Base-by-base conservation (phyloP, 73 alveolate genomes). In the Symbiodinium pilosum region DNA sequence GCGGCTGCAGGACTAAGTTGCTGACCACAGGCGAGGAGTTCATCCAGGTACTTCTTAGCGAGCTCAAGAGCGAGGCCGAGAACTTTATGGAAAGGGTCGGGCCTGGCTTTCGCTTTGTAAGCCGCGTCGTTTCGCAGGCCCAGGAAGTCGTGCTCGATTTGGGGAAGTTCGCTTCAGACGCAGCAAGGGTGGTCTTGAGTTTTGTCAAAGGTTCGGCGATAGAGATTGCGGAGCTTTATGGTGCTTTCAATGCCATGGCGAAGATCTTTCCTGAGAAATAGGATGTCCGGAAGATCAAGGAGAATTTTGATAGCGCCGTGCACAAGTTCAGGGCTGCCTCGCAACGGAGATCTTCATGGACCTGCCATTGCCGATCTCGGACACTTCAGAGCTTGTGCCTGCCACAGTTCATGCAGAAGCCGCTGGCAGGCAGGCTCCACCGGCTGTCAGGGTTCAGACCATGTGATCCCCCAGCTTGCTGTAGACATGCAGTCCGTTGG, bases 381-480 rank as follows among this genome's bases (percentile, higher is more conserved):
- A 56, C 73, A 26, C 73, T 56, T 20, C 73, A 56, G 73, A 56
- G 73, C 73, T 56, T 56, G 73, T 56, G 73, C 73, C 73, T 56
- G 73, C 73, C 73, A 16, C 73, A 56, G 73, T 56, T 56, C 32
- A 56, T 56, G 73, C 9, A 56, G 73, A 56, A 32, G 73, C 73
- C 73, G 26, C 73, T 56, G 26, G 73, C 9, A 32, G 32, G 73
- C 9, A 32, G 73, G 34, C n/a, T 56, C 73, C 32, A 32, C 34
- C 32, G 73, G 73, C 73, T 56, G 73, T 32, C 32, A 8, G 21
- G 73, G 73, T 56, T 56, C 73, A 6, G 73, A 56, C 73, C 73
- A 56, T 26, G 73, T 32, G 73, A 56, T 56, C 32, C 21, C 34
- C 73, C 73, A 56, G 73, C 73, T 56, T 56, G 73, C 73, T 56